Conservation (phyloP, 306 rosid genomes). For the Biancaea sappan region DNA sequence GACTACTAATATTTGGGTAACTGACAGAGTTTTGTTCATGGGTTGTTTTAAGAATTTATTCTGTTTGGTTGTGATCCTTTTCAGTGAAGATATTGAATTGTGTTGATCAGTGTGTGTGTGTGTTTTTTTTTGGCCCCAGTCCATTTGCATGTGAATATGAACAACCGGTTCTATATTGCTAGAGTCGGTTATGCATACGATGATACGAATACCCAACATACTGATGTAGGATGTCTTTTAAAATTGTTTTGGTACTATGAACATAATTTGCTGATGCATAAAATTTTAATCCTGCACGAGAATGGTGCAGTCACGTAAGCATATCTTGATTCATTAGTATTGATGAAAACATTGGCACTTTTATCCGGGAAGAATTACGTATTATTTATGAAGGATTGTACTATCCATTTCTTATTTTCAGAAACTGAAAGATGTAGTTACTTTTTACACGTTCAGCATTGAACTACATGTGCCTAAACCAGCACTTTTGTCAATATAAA, state of each 20-base stretch:
- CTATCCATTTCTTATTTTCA: background rate
- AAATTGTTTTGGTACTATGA: background rate
- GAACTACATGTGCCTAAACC: background rate
- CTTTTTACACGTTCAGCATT: background rate
- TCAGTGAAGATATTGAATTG: background rate
- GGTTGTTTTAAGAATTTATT: constrained; percentile 9
- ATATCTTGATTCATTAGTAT: background rate
- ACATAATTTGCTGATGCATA: background rate
- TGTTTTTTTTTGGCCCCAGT: background rate
- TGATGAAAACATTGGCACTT: background rate
- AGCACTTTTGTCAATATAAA: constrained; percentile 12
- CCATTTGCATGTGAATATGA: background rate
- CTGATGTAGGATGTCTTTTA: background rate
- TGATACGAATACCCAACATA: background rate
- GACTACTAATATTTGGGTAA: background rate
- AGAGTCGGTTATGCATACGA: background rate
- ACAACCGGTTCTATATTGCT: background rate
- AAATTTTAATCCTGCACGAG: background rate
- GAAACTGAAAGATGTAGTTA: background rate
- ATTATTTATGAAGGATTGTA: background rate
- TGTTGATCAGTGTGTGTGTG: background rate
- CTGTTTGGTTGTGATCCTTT: background rate
- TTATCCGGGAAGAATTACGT: background rate
- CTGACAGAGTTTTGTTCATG: background rate
- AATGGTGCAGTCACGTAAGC: background rate